Percentiles rank a stretch among this genome's conserved stretches.
phyloP scores from a whole-genome alignment of 1,284 basidiomycete genomes.

The Austropuccinia psidii region DNA sequence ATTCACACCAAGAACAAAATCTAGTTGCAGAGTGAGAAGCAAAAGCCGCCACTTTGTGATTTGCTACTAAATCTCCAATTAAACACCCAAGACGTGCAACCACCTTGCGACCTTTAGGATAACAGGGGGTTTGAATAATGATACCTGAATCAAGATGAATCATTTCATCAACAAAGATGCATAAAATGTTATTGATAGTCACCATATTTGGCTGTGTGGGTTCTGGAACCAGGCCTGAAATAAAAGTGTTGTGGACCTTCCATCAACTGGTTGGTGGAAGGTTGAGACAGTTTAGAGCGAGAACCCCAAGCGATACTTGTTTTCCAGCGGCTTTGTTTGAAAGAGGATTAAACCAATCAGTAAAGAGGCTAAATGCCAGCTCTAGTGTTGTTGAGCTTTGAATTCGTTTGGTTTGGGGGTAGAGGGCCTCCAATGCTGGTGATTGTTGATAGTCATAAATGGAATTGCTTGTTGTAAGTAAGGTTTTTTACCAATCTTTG shows the following conservation, averaged over 20 bases:
- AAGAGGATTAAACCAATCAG: constrained; percentile 9
- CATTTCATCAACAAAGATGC: neutral
- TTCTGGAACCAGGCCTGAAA: neutral
- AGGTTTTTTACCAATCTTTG: constrained; percentile 18
- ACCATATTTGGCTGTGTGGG: neutral
- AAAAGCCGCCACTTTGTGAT: neutral
- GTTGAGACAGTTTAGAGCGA: constrained; percentile 11
- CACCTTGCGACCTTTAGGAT: neutral
- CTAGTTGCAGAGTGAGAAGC: neutral
- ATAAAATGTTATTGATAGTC: neutral
- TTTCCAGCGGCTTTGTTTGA: neutral
- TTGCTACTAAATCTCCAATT: neutral
- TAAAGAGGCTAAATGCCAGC: neutral
- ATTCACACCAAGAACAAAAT: neutral
- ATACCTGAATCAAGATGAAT: neutral
- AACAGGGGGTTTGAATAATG: neutral
- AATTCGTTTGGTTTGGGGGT: no score
- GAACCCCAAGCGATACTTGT: neutral
- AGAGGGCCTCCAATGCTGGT: neutral
- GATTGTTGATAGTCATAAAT: neutral
- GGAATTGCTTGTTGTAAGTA: no score
- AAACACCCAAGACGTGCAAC: neutral
- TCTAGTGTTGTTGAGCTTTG: no score
- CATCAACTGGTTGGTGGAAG: neutral
- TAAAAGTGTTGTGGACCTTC: neutral